These are phyloP conservation scores for Stylosanthes scabra DNA, from an alignment of 331 rosid species.

Conservation along the genomic window DNA sequence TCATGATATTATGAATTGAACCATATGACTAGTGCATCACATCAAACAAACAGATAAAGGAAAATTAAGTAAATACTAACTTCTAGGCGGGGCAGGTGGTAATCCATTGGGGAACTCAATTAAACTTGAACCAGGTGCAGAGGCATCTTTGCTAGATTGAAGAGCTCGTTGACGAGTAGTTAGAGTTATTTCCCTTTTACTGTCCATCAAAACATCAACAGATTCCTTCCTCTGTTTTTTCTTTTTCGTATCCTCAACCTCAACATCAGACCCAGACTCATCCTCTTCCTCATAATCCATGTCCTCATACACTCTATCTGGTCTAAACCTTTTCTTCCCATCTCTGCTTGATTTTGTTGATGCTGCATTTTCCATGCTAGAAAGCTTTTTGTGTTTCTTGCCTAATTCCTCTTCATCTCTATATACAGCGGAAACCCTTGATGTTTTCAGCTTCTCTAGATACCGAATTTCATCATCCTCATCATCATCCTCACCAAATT, in stretches of 20 bases:
- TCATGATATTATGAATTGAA: constrained; percentile 13
- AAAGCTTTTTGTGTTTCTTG: constrained; percentile 76
- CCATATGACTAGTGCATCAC: constrained; percentile 34
- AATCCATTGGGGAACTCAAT: constrained; percentile 90
- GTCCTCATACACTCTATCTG: constrained; percentile 52
- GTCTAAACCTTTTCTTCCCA: constrained; percentile 54
- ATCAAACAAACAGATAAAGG: constrained; percentile 27
- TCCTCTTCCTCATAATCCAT: constrained; percentile 70
- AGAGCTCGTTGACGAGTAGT: constrained; percentile 83
- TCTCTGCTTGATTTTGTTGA: constrained; percentile 52
- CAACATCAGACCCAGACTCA: constrained; percentile 73
- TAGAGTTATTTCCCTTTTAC: constrained; percentile 68
- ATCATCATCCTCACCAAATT: constrained; percentile 68
- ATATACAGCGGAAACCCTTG: constrained; percentile 60
- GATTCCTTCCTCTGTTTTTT: constrained; percentile 74
- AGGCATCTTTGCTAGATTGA: constrained; percentile 77
- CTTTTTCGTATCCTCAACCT: constrained; percentile 67
- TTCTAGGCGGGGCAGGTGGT: constrained; percentile 93
- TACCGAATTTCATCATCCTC: constrained; percentile 90
- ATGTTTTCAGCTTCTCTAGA: constrained; percentile 85
- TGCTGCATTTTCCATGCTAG: constrained; percentile 58
- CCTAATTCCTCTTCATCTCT: constrained; percentile 71
- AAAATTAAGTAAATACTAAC: constrained; percentile 59
- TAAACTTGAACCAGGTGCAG: constrained; percentile 59
- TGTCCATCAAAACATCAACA: constrained; percentile 67